Base-by-base conservation (phyloP, 179 eudicot species). In the Spergularia azorica region DNA sequence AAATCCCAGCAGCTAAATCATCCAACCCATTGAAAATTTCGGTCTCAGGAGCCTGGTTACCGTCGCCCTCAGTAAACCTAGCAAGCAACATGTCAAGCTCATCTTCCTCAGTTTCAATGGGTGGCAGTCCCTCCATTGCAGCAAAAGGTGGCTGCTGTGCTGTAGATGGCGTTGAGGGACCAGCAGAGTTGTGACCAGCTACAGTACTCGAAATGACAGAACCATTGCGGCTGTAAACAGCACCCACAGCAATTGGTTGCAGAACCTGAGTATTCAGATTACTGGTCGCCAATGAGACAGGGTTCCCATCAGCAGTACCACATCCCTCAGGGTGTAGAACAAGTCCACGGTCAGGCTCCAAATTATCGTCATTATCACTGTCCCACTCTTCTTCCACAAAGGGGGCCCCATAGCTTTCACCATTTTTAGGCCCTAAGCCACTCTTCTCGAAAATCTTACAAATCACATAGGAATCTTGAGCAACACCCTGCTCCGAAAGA, bases 391-490 rank as follows among this genome's bases (percentile, higher is more conserved):
- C 91, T 65, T 90, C 95, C 18, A 80, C 67, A 60, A 90, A 94
- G n/a, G 89, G 92, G 10, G 92, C 98, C 11, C 97, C 95, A 60
- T 94, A 90, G 67, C 85, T 82, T 18, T 89, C 97, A 67, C 97
- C 97, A 77, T 82, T 90, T 79, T 83, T 89, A 5, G 98, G 97
- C 17, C 98, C 98, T 1, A 54, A 56, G 9, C 94, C 97, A 71
- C 83, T 88, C 88, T 94, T 94, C 75, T 90, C 54, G 64, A 87
- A 94, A 6, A 94, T 38, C 83, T 88, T 92, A 72, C 92, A 88
- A 2, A 94, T 77, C 16, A 87, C 91, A 74, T 82, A 90, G 0
- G 83, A 69, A 77, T 90, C 97, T 87, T 82, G 91, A 59, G 66
- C 5, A 5, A 89, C 77, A 39, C 89, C 93, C 4, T 77, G 69